Percentiles rank a stretch among this genome's conserved stretches.
Evolutionary conservation across 2,329 filamentous ascomycete species (phyloP).

Genomic region (Teratosphaeria gauchensis): DNA sequence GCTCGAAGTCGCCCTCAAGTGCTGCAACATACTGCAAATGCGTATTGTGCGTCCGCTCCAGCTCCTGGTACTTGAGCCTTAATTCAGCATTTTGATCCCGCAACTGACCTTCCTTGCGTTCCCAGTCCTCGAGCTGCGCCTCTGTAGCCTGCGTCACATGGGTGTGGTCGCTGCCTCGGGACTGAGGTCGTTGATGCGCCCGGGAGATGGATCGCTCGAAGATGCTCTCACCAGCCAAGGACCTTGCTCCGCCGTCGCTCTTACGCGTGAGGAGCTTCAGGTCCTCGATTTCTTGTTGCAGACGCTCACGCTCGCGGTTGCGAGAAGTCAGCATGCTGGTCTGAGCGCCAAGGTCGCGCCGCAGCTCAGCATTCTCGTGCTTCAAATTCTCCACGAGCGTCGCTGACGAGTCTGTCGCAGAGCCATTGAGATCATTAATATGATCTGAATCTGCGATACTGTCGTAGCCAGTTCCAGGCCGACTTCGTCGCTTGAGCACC

Average conservation of each 20-base stretch:
- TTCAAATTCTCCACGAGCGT: conserved; percentile 63
- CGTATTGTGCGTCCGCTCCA: conserved; percentile 71
- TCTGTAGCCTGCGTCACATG: conserved; percentile 59
- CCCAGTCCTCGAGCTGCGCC: conserved; percentile 72
- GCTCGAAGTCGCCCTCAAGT: conserved; percentile 55
- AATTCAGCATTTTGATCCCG: conserved; percentile 79
- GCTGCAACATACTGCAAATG: conserved; percentile 72
- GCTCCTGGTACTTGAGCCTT: conserved; percentile 80
- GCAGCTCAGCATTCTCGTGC: conserved; percentile 84
- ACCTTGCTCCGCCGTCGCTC: conserved; percentile 45
- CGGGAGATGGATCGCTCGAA: conserved; percentile 90
- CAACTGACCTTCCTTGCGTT: conserved; percentile 71
- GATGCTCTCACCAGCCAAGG: conserved; percentile 71
- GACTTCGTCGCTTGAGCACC: conserved; percentile 20
- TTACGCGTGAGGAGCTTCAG: conserved; percentile 80
- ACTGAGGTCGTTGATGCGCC: conserved; percentile 60
- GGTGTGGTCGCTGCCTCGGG: conserved; percentile 60
- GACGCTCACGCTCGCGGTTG: conserved; percentile 85
- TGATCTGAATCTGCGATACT: conserved; percentile 26
- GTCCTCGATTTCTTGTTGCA: conserved; percentile 96
- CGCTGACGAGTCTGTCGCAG: conserved; percentile 13
- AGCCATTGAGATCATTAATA: conserved; percentile 25
- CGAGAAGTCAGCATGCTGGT: conserved; percentile 95
- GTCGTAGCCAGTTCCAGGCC: conserved; percentile 19
- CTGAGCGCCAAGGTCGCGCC: conserved; percentile 87